Evolutionary conservation across 495 filamentous ascomycete species (phyloP), one percentile per base, ranked within the genome.

Genomic region (Chaetomium cochliodes): DNA sequence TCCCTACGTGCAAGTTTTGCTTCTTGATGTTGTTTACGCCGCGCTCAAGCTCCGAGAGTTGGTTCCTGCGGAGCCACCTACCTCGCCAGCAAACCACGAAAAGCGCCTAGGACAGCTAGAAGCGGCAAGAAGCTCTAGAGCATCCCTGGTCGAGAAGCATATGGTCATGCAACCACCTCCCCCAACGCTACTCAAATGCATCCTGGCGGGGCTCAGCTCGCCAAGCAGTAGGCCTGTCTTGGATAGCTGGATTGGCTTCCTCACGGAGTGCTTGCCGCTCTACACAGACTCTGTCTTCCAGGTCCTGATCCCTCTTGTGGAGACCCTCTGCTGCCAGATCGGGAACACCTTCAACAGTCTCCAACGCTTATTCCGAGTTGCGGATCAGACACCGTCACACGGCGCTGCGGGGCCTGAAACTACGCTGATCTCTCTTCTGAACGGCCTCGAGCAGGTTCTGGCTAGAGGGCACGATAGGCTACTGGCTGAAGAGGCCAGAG

Each of bases 391-490:
- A 16, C 60, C 68, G 6, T 72, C 70, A 28, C 71, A 64, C 6
- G 57, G 52, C 8, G 46, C 69, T 2, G 74, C 70, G 44, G 80
- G 82, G 5, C 86, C 89, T 0, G 90, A 92, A 69, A 82, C 81
- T 49, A 89, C 84, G 25, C 81, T 88, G 56, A 91, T 96, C 56
- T 87, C 88, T 18, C 78, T 98, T 2, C 80, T 98, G 3, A 92
- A 93, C 65, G 94, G 89, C 13, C 84, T 98, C 5, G 96, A 99
- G 75, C 90, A 92, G 64, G 88, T 93, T 47, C 84, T 99, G 63
- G 92, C 92, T 37, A 85, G 85, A 70, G 92, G 90, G 28, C 94
- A 99, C 77, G 92, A 96, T 65, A 88, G 87, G 52, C 82, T 98
- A 9, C 76, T 92, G 30, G 77, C 81, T 46, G 90, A 96, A 66